phyloP scores from a whole-genome alignment of 1,139 yeast genomes.

The Magnusiomyces magnusii region DNA sequence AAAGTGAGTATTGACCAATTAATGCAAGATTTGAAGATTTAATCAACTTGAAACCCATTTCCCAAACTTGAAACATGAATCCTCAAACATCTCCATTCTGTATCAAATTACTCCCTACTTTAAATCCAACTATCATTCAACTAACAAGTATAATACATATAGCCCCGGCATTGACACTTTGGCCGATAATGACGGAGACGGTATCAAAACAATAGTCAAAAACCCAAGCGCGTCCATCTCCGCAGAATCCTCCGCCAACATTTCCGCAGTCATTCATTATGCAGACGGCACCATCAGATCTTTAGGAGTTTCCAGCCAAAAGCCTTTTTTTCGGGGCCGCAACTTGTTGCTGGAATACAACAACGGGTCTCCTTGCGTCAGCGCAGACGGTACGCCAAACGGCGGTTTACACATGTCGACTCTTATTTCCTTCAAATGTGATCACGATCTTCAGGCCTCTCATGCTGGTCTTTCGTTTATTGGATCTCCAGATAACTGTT shows the following conservation, averaged over 20 bases:
- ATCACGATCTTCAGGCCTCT: slow-evolving; percentile 49
- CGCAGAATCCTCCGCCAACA: slow-evolving; percentile 24
- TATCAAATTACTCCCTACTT: neutral
- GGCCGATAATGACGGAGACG: neutral
- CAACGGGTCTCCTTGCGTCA: slow-evolving; percentile 63
- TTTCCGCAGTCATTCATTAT: slow-evolving; percentile 65
- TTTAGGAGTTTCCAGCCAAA: slow-evolving; percentile 46
- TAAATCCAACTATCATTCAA: neutral
- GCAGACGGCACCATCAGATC: slow-evolving; percentile 46
- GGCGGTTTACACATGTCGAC: slow-evolving; percentile 51
- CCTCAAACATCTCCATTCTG: neutral
- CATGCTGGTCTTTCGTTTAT: slow-evolving; percentile 63
- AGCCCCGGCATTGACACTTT: neutral
- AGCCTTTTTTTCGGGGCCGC: slow-evolving; percentile 62
- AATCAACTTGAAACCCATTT: no score
- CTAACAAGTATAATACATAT: neutral
- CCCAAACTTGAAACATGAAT: no score
- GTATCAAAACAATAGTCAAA: neutral
- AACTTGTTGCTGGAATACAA: slow-evolving; percentile 63
- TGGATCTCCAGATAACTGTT: slow-evolving; percentile 71
- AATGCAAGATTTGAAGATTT: neutral
- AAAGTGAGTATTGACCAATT: neutral
- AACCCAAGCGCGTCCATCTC: neutral
- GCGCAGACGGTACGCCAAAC: slow-evolving; percentile 37
- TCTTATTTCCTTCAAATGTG: slow-evolving; percentile 69